These are phyloP conservation scores for Termitomyces eurrhizus DNA, from an alignment of 768 basidiomycete species.

Conservation along the genomic window DNA sequence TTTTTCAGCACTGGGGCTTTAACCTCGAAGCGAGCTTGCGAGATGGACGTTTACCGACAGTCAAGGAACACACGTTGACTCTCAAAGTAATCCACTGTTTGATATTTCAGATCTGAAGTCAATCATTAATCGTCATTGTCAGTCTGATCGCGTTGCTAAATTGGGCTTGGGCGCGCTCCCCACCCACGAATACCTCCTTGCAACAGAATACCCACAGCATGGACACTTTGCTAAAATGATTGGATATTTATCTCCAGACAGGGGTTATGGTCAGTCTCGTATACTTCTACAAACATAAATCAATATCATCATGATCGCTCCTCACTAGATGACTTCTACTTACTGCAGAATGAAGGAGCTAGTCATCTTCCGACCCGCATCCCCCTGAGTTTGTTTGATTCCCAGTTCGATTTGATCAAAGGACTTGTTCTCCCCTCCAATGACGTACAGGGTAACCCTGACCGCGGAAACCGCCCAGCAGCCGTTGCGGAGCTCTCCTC, in stretches of 20 bases:
- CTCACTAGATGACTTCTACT: conserved; percentile 59
- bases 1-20: conserved; percentile 75
- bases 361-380: conserved; percentile 46
- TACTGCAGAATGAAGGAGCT: conserved; percentile 37
- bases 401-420: conserved; percentile 41
- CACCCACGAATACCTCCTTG: conserved; percentile 47
- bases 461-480: conserved; percentile 27
- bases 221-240: conserved; percentile 48
- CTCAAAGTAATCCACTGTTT: conserved; percentile 29
- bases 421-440: conserved; percentile 34
- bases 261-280: conserved; percentile 52
- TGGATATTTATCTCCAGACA: conserved; percentile 51
- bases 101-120: neutral
- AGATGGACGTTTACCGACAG: conserved; percentile 36
- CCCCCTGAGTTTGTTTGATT: conserved; percentile 35
- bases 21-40: conserved; percentile 69
- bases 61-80: conserved; percentile 46
- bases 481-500: conserved; percentile 53
- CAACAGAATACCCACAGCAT: conserved; percentile 45
- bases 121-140: conserved; percentile 2
- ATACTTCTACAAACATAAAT: neutral
- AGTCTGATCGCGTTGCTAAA: conserved; percentile 56
- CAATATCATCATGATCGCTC: conserved; percentile 1
- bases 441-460: conserved; percentile 20
- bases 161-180: conserved; percentile 46